These are phyloP conservation scores for Neurospora crassa DNA, from an alignment of 2,329 filamentous ascomycete genomes.

Conservation along the genomic window DNA sequence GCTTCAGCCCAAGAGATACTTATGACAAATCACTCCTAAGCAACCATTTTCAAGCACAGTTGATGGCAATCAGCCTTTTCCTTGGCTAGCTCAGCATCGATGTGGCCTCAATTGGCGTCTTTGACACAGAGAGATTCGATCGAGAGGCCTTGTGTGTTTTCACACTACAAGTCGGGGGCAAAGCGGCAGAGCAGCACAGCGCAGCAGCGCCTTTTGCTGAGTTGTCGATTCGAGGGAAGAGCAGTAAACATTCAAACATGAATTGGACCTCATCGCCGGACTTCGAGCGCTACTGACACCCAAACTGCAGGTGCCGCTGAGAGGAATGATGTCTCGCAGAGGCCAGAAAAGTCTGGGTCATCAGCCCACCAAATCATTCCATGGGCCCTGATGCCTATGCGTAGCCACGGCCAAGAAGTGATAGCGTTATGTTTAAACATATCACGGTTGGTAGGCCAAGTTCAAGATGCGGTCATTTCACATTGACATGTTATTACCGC, in stretches of 20 bases:
- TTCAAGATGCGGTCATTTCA: neutral
- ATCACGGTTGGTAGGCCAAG: neutral
- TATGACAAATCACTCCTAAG: neutral
- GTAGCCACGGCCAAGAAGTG: neutral
- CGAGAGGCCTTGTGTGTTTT: neutral
- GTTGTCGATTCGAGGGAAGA: neutral
- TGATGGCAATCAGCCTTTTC: neutral
- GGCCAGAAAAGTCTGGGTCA: neutral
- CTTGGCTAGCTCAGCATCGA: neutral
- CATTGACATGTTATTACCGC: neutral
- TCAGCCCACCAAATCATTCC: neutral
- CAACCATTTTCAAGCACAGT: neutral
- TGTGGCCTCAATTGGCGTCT: neutral
- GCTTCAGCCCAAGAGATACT: neutral
- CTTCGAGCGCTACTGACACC: neutral
- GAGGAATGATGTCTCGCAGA: neutral
- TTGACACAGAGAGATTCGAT: neutral
- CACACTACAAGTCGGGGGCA: neutral
- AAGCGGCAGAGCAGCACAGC: neutral
- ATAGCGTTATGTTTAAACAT: neutral
- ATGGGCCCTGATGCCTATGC: neutral
- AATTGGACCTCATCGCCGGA: neutral
- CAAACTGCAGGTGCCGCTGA: neutral
- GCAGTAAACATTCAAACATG: neutral
- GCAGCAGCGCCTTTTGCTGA: neutral